Base-by-base conservation (phyloP, 345 rosid genomes). In the Populus tremula region DNA sequence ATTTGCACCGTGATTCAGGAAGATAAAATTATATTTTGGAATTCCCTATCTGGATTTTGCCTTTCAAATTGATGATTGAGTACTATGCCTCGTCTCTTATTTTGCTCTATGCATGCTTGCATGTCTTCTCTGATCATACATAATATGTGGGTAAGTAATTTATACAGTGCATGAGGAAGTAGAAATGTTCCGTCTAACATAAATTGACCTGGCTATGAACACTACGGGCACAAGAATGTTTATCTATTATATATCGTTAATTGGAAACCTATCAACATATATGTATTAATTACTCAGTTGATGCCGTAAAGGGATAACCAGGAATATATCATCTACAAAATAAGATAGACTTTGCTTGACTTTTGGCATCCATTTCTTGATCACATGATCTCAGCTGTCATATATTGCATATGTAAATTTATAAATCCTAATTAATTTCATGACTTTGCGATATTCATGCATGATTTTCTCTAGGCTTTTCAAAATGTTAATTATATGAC, bases 341-440 rank as follows among this genome's bases (percentile, higher is more conserved):
- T 13, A 69, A 43, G 65, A 25, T 39, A 66, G 39, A 12, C n/a
- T n/a, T 71, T 77, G 63, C 53, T 45, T 72, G 10, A 20, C 36
- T 54, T 71, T 68, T 54, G 21, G 25, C 49, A 20, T 62, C 45
- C 7, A 67, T 25, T 56, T 67, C 43, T 77, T 79, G 23, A 21
- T 54, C 82, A 82, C 87, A 82, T 79, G 86, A 79, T 69, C 69
- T 79, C 84, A 69, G 82, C 80, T 76, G 82, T 75, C 82, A 77
- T 71, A 31, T 21, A 23, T 33, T 33, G 53, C 1, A n/a, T n/a
- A 5, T 72, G 27, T 36, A 73, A 10, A 43, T 33, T 41, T 41
- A 11, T 41, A 33, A 33, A 33, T 33, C 2, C 39, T 41, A 23
- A 25, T 73, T 7, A 20, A 39, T 33, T 39, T 41, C 25, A 72